phyloP scores from a whole-genome alignment of 345 rosid species.

The Nephelium lappaceum region DNA sequence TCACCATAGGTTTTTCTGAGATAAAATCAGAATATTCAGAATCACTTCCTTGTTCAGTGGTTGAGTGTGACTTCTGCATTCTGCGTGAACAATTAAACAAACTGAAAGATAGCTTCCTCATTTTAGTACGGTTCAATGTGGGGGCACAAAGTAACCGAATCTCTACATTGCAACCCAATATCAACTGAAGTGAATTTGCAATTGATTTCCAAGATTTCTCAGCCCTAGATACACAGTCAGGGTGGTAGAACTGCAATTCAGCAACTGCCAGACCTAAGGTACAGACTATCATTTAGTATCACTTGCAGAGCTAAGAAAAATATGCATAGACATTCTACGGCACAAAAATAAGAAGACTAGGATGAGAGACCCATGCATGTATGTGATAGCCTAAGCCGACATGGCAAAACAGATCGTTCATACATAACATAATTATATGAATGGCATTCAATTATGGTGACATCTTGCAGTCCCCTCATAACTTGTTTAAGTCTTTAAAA shows the following conservation, averaged over 20 bases:
- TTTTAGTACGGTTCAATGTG: slow-evolving; percentile 47
- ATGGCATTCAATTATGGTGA: no score
- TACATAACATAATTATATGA: neutral
- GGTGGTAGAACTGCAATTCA: slow-evolving; percentile 67
- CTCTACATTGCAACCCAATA: slow-evolving; percentile 87
- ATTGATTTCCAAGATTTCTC: slow-evolving; percentile 95
- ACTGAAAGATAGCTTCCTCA: slow-evolving; percentile 59
- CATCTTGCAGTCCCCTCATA: neutral
- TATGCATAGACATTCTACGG: neutral
- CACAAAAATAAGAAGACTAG: neutral
- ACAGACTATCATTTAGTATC: slow-evolving; percentile 9
- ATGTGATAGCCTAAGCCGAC: neutral
- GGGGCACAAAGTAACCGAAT: slow-evolving; percentile 57
- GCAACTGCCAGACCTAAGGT: slow-evolving; percentile 76
- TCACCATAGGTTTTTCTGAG: slow-evolving; percentile 50
- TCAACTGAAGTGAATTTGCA: slow-evolving; percentile 78
- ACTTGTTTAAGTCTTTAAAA: neutral
- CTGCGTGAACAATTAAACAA: slow-evolving; percentile 79
- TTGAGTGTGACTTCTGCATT: slow-evolving; percentile 49
- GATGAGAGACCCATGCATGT: neutral
- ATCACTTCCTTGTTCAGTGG: slow-evolving; percentile 39
- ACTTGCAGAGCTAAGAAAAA: slow-evolving; percentile 1
- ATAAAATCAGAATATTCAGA: slow-evolving; percentile 45
- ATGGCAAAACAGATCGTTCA: neutral
- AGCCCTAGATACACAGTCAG: slow-evolving; percentile 64